phyloP scores from a whole-genome alignment of 495 filamentous ascomycete species.

The Darksidea phi region DNA sequence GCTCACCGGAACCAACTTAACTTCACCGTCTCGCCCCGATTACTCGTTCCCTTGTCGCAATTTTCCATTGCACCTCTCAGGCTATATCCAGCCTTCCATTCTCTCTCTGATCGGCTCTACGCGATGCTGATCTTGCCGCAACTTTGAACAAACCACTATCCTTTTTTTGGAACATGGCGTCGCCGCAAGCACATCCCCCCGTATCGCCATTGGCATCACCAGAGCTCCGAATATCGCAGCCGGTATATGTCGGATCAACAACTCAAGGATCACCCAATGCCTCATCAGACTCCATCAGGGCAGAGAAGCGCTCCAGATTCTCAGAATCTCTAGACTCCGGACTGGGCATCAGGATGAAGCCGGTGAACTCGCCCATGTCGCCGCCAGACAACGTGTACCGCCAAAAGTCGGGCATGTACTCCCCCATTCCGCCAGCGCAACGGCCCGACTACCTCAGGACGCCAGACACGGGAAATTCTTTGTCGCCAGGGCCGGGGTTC shows the following conservation, averaged over 20 bases:
- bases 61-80: neutral
- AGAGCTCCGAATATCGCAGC: neutral
- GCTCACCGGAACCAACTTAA: neutral
- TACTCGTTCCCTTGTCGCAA: neutral
- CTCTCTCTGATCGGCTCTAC: neutral
- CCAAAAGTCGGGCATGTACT: neutral
- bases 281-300: neutral
- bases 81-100: neutral
- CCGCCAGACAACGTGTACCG: constrained; percentile 9
- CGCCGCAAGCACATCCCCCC: neutral
- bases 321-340: neutral
- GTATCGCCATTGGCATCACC: neutral
- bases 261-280: neutral
- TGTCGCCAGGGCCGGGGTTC: neutral
- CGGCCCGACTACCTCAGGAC: constrained; percentile 1
- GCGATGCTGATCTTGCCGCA: neutral
- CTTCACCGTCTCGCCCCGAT: neutral
- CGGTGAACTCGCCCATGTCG: constrained; percentile 1
- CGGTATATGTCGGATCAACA: neutral
- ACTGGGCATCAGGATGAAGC: constrained; percentile 12
- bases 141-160: neutral
- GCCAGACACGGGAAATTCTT: constrained; percentile 6
- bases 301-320: neutral
- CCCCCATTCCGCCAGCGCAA: neutral
- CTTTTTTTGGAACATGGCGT: neutral